A percentile compares a stretch with the other conserved stretches of the same genome.
Evolutionary conservation across 352 stramenopile genomes (phyloP).

Genomic region (Thalassiosira gravida): DNA sequence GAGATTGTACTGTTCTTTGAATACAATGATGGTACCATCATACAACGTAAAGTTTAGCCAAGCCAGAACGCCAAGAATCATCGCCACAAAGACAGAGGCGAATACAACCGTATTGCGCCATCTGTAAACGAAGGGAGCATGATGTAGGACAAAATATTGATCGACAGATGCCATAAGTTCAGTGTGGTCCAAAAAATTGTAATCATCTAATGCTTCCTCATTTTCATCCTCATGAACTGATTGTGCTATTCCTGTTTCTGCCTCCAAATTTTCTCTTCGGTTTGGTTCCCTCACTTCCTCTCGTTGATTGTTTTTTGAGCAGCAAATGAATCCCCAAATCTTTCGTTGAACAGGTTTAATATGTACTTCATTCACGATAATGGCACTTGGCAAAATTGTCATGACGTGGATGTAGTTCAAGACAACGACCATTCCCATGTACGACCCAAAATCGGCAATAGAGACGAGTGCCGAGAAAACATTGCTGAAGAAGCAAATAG

Average conservation of each 20-base stretch:
- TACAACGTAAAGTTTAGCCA: constrained; percentile 34
- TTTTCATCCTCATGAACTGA: neutral
- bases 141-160: constrained; percentile 18
- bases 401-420: constrained; percentile 43
- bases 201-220: constrained; percentile 1
- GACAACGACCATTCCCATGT: constrained; percentile 41
- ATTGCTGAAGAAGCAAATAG: constrained; percentile 40
- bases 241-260: constrained; percentile 5
- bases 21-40: constrained; percentile 40
- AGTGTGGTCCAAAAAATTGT: constrained; percentile 22
- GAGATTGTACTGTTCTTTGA: constrained; percentile 51
- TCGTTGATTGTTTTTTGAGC: constrained; percentile 1
- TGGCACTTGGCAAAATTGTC: constrained; percentile 34
- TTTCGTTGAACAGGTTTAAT: constrained; percentile 34
- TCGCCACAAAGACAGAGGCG: constrained; percentile 12
- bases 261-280: neutral
- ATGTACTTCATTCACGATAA: constrained; percentile 40
- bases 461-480: constrained; percentile 24
- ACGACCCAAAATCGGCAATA: constrained; percentile 39
- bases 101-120: constrained; percentile 15
- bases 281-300: neutral
- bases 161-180: constrained; percentile 28
- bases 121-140: constrained; percentile 29
- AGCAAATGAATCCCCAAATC: constrained; percentile 14
- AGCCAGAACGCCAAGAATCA: constrained; percentile 28